These are phyloP conservation scores for Aureobasidium namibiae DNA, from an alignment of 2,329 filamentous ascomycete species.

Conservation along the genomic window DNA sequence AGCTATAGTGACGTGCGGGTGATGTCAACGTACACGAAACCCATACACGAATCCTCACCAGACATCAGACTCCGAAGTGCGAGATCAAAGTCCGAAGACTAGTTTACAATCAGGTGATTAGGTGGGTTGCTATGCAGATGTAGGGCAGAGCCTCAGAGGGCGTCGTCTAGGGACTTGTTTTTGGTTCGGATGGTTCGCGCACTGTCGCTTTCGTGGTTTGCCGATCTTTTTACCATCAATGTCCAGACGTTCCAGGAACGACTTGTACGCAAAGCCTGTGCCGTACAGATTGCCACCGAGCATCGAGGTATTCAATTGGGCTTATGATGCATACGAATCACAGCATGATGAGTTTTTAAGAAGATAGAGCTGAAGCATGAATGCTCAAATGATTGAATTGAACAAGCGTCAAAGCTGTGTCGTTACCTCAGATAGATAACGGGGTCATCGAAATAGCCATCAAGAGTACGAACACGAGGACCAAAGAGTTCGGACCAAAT, in stretches of 20 bases:
- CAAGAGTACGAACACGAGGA: too few relatives aligned
- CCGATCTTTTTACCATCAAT: not conserved
- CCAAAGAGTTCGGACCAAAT: not conserved
- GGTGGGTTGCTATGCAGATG: not conserved
- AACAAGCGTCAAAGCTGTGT: not conserved
- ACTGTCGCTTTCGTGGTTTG: not conserved
- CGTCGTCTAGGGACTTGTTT: too few relatives aligned
- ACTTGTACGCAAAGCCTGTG: not conserved
- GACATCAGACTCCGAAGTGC: slow-evolving; percentile 3
- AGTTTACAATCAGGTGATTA: not conserved
- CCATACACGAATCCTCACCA: not conserved
- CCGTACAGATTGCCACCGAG: too few relatives aligned
- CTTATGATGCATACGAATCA: too few relatives aligned
- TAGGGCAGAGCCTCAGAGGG: too few relatives aligned
- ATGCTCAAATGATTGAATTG: not conserved
- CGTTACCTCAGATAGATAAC: not conserved
- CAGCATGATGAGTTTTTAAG: too few relatives aligned
- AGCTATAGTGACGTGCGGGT: not conserved
- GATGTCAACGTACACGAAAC: not conserved
- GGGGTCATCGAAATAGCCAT: too few relatives aligned
- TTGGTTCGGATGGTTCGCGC: not conserved
- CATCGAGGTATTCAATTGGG: too few relatives aligned
- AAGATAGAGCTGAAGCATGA: too few relatives aligned
- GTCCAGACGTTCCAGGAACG: not conserved
- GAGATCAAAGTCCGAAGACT: slow-evolving; percentile 4